Evolutionary conservation across 192 early-diverging fungal species (phyloP).

Genomic region (Haplosporangium gracile): DNA sequence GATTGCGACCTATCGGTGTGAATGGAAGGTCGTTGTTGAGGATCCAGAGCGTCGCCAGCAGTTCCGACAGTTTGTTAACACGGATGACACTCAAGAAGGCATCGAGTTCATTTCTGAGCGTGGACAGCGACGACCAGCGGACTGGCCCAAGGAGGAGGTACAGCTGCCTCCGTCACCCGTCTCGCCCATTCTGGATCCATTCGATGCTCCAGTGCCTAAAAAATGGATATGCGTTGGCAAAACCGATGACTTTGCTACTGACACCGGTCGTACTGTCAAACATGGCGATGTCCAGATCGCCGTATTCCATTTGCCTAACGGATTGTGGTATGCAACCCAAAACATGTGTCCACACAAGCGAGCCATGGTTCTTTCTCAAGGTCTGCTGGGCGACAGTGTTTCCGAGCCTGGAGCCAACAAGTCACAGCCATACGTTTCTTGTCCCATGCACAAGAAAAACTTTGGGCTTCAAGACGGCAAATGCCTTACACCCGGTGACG

Average conservation of each 20-base stretch:
- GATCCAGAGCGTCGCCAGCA: conserved; percentile 66
- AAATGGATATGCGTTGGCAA: conserved; percentile 58
- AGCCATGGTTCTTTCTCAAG: conserved; percentile 73
- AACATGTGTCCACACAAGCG: conserved; percentile 86
- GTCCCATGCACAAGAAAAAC: conserved; percentile 77
- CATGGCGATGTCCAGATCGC: conserved; percentile 76
- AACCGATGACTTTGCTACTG: conserved; percentile 56
- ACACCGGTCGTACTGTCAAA: conserved; percentile 66
- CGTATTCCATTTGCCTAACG: conserved; percentile 62
- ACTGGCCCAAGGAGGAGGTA: conserved; percentile 64
- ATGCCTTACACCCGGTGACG: conserved; percentile 61
- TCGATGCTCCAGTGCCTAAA: conserved; percentile 14
- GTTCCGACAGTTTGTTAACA: conserved; percentile 77
- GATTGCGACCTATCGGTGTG: conserved; percentile 70
- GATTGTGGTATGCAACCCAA: conserved; percentile 77
- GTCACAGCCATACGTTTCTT: conserved; percentile 69
- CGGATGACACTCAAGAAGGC: conserved; percentile 54
- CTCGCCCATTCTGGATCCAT: conserved; percentile 22
- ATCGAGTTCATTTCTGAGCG: conserved; percentile 75
- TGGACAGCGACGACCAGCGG: conserved; percentile 72
- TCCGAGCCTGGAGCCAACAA: conserved; percentile 15
- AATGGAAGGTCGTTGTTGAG: conserved; percentile 75
- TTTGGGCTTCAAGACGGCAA: conserved; percentile 69
- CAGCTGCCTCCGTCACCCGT: conserved; percentile 30
- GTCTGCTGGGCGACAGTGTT: conserved; percentile 66